Evolutionary conservation across 2,329 filamentous ascomycete genomes (phyloP).

Genomic region (Hortaea sp.): DNA sequence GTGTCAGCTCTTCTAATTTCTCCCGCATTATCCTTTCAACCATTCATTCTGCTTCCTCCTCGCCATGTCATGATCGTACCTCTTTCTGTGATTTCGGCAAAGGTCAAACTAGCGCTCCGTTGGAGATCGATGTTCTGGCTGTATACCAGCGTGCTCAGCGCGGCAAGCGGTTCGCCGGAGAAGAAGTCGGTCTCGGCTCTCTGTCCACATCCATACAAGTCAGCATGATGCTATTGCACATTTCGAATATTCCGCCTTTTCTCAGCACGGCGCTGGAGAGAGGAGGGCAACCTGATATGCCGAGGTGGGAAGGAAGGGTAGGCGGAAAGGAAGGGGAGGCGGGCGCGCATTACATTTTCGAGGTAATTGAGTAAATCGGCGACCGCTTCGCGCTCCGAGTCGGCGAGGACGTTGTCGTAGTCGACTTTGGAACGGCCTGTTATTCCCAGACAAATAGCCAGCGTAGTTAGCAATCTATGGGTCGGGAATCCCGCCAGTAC

Average conservation of each 20-base stretch:
- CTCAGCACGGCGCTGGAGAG: no score
- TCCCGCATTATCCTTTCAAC: neutral
- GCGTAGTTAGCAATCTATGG: neutral
- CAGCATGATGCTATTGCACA: conserved; percentile 5
- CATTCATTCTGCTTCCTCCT: neutral
- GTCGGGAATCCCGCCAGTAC: neutral
- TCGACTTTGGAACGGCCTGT: conserved; percentile 28
- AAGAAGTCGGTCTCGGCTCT: conserved; percentile 98
- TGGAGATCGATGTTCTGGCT: conserved; percentile 98
- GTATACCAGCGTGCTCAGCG: conserved; percentile 90
- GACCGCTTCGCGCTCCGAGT: conserved; percentile 93
- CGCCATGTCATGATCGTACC: conserved; percentile 45
- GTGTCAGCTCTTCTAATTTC: neutral
- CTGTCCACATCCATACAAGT: conserved; percentile 37
- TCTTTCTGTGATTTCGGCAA: conserved; percentile 97
- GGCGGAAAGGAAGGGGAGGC: conserved; percentile 7
- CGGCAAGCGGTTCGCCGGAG: conserved; percentile 83
- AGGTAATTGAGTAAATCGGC: conserved; percentile 91
- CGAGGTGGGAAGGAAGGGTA: neutral
- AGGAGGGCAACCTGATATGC: neutral
- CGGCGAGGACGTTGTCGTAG: conserved; percentile 60
- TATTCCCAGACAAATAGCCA: neutral
- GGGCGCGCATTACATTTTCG: conserved; percentile 63
- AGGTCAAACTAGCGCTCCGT: conserved; percentile 92
- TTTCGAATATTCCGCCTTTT: no score